Conservation (phyloP, 306 rosid species). For the Crotalaria pallida region DNA sequence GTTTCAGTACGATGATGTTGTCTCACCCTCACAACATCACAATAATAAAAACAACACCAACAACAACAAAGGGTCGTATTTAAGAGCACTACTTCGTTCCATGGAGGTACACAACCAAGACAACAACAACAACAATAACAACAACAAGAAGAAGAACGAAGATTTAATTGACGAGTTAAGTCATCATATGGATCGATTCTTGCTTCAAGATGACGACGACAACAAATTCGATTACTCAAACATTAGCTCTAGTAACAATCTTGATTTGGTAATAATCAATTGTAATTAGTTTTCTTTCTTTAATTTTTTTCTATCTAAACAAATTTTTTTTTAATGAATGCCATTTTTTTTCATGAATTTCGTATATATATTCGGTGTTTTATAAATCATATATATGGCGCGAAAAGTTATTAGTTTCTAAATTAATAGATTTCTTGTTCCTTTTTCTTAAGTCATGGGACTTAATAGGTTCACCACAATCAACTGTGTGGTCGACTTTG, state of each 20-base stretch:
- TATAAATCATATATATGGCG: too few species aligned
- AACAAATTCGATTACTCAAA: neutral
- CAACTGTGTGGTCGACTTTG: conserved; percentile 46
- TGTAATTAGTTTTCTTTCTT: neutral
- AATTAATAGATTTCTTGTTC: neutral
- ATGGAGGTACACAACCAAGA: neutral
- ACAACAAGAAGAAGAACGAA: too few species aligned
- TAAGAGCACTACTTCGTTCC: neutral
- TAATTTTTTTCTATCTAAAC: too few species aligned
- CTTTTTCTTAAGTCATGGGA: conserved; percentile 37
- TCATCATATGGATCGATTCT: conserved; percentile 52
- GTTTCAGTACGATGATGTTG: conserved; percentile 7
- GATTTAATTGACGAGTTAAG: conserved; percentile 53
- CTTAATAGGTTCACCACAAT: conserved; percentile 37
- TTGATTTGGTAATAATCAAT: conserved; percentile 21
- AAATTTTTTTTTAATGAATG: too few species aligned
- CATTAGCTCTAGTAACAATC: conserved; percentile 21
- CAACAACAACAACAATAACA: too few species aligned
- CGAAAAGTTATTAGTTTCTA: too few species aligned
- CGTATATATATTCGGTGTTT: too few species aligned
- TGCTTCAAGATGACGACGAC: conserved; percentile 54
- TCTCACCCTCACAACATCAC: neutral
- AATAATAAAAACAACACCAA: neutral
- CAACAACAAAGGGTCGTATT: neutral
- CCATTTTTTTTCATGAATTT: too few species aligned